These are phyloP conservation scores for Petasospora rhodanensis DNA, from an alignment of 1,139 yeast genomes.

Conservation along the genomic window DNA sequence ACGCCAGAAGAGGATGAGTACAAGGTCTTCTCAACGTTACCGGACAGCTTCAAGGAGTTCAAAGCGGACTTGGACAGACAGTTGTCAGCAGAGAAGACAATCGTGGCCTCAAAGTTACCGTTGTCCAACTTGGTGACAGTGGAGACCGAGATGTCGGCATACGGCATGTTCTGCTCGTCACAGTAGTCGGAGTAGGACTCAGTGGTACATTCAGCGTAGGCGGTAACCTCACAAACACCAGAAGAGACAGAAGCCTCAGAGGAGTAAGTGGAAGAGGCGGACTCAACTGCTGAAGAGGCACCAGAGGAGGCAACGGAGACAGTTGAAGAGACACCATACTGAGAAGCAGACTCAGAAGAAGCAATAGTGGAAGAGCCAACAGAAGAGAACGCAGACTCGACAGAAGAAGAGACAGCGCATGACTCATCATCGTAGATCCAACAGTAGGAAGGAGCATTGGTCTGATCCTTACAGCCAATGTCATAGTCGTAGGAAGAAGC, in stretches of 20 bases:
- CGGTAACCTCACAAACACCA: neutral
- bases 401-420: no score
- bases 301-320: no score
- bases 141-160: constrained; percentile 23
- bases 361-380: no score
- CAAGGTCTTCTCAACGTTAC: constrained; percentile 4
- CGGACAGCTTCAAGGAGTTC: constrained; percentile 15
- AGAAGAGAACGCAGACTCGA: no score
- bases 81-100: constrained; percentile 28
- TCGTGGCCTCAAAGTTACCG: constrained; percentile 18
- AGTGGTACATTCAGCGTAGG: neutral
- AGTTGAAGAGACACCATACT: neutral
- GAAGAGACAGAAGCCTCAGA: neutral
- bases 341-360: constrained; percentile 2
- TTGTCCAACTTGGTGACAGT: constrained; percentile 5
- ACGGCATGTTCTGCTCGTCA: neutral
- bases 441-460: constrained; percentile 13
- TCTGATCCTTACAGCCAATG: constrained; percentile 20
- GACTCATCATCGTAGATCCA: no score
- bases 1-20: constrained; percentile 11
- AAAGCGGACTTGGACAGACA: constrained; percentile 11
- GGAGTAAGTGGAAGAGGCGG: neutral
- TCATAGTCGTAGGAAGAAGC: constrained; percentile 18
- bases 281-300: no score
- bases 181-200: neutral